Conservation (phyloP, 1,284 basidiomycete genomes). For the Ustilago xerochloae region DNA sequence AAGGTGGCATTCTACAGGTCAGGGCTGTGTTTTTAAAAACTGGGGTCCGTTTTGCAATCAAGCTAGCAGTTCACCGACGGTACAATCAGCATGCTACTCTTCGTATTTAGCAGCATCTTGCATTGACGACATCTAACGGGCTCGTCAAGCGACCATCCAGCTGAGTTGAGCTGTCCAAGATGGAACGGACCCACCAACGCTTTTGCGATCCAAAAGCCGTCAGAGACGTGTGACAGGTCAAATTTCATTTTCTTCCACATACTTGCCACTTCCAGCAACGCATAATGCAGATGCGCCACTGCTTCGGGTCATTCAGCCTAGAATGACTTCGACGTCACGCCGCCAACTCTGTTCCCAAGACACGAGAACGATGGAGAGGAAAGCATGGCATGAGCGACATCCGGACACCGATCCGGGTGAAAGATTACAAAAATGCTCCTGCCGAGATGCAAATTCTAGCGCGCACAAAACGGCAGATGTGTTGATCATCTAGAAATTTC, state of each 20-base stretch:
- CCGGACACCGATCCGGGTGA: background rate
- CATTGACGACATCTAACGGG: background rate
- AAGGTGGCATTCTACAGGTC: too few relatives aligned
- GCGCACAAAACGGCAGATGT: background rate
- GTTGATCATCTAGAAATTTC: background rate
- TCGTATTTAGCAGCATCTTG: too few relatives aligned
- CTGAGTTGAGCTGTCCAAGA: background rate
- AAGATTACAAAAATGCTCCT: background rate
- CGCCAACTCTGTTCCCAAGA: background rate
- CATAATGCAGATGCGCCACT: background rate
- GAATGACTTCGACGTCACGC: background rate
- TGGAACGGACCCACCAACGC: background rate
- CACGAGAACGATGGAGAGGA: background rate
- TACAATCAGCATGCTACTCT: too few relatives aligned
- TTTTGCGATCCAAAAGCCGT: background rate
- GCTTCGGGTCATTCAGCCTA: background rate
- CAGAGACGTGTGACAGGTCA: conserved; percentile 43
- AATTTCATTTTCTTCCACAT: background rate
- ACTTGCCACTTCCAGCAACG: background rate
- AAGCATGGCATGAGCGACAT: background rate
- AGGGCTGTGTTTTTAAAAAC: conserved; percentile 2
- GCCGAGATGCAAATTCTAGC: background rate
- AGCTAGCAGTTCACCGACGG: too few relatives aligned
- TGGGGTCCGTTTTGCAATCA: background rate
- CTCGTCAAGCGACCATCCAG: background rate